Evolutionary conservation across 1,139 yeast species (phyloP).

Genomic region (Scheffersomyces titani): DNA sequence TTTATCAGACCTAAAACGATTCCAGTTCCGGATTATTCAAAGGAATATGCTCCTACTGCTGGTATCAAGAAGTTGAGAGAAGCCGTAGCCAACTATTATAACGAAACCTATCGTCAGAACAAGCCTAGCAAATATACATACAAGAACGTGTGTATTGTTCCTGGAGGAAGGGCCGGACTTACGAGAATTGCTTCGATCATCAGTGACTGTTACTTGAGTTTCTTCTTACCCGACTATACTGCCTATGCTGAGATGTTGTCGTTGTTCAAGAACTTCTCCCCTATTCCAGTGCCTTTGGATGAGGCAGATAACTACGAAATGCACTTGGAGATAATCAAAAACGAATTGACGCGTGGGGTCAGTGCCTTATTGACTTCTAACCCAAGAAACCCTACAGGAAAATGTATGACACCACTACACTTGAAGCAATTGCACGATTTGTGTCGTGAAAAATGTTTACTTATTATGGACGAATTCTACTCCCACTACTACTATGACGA

Average conservation of each 20-base stretch:
- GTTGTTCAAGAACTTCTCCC: slow-evolving; percentile 65
- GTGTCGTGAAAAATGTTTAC: slow-evolving; percentile 58
- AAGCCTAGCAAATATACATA: slow-evolving; percentile 58
- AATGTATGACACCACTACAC: slow-evolving; percentile 54
- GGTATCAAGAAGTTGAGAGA: slow-evolving; percentile 59
- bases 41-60: slow-evolving; percentile 68
- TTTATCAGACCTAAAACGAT: slow-evolving; percentile 56
- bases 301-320: slow-evolving; percentile 63
- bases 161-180: slow-evolving; percentile 71
- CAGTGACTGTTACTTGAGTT: slow-evolving; percentile 61
- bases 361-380: slow-evolving; percentile 63
- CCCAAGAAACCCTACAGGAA: slow-evolving; percentile 71
- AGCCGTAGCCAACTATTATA: slow-evolving; percentile 64
- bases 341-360: slow-evolving; percentile 62
- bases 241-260: slow-evolving; percentile 76
- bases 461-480: slow-evolving; percentile 71
- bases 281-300: slow-evolving; percentile 65
- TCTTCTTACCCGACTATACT: slow-evolving; percentile 68
- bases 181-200: slow-evolving; percentile 68
- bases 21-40: slow-evolving; percentile 52
- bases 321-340: slow-evolving; percentile 56
- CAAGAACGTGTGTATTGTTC: slow-evolving; percentile 67
- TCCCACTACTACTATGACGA: slow-evolving; percentile 65
- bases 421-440: slow-evolving; percentile 54
- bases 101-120: slow-evolving; percentile 54